Evolutionary conservation across 176 grass and related monocot genomes (phyloP).

Genomic region (Otatea glauca): DNA sequence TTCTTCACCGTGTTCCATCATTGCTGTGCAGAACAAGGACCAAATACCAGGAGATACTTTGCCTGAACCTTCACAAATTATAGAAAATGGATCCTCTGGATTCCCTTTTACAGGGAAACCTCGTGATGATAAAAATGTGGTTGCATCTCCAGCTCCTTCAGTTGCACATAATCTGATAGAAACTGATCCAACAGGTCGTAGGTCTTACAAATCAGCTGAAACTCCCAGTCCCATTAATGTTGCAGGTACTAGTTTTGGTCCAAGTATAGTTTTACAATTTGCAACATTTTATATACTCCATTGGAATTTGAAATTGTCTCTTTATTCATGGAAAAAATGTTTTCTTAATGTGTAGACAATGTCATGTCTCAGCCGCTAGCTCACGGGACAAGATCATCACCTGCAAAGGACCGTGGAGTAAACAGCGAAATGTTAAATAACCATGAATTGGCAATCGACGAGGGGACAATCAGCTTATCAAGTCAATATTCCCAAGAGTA

Average conservation of each 20-base stretch:
- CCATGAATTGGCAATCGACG: constrained; percentile 70
- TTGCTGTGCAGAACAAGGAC: constrained; percentile 50
- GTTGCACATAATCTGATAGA: constrained; percentile 34
- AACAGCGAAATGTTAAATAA: constrained; percentile 57
- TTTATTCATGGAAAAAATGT: not conserved
- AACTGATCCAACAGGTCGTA: constrained; percentile 42
- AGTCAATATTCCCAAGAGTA: constrained; percentile 87
- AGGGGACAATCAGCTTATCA: constrained; percentile 82
- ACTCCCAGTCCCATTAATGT: constrained; percentile 37
- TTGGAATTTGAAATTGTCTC: not conserved
- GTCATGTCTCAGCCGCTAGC: constrained; percentile 39
- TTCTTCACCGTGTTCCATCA: not conserved
- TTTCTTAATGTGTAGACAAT: constrained; percentile 45
- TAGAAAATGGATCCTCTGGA: constrained; percentile 51
- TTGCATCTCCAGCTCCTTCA: constrained; percentile 44
- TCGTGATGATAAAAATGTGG: constrained; percentile 32
- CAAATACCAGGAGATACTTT: constrained; percentile 46
- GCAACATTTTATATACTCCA: not conserved
- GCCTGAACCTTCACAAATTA: constrained; percentile 54
- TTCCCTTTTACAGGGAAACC: constrained; percentile 42
- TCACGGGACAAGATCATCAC: constrained; percentile 45
- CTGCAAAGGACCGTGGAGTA: constrained; percentile 37
- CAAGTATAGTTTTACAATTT: not conserved
- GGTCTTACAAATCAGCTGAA: constrained; percentile 49
- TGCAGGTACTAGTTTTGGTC: constrained; percentile 37